Percentiles rank a stretch among this genome's conserved stretches.
These are phyloP conservation scores for Litchi chinensis DNA, from an alignment of 345 rosid genomes.

Conservation along the genomic window DNA sequence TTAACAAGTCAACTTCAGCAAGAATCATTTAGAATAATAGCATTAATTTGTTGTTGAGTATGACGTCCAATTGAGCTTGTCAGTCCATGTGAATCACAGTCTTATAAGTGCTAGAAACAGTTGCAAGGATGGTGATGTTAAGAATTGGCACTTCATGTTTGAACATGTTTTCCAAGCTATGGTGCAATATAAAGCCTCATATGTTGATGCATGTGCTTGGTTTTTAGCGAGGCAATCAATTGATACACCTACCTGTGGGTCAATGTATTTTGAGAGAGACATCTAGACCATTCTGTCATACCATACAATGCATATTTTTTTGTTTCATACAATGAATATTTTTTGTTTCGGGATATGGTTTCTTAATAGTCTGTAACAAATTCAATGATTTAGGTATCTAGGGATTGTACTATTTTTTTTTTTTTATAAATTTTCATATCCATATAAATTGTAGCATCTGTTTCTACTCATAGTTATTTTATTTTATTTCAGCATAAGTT, in stretches of 20 bases:
- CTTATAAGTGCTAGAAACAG: constrained; percentile 1
- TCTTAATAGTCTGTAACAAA: neutral
- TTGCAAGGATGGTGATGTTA: neutral
- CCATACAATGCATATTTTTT: neutral
- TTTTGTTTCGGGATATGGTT: neutral
- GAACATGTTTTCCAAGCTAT: neutral
- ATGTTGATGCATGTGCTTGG: neutral
- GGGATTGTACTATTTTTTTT: neutral
- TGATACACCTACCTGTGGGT: neutral
- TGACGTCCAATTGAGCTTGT: neutral
- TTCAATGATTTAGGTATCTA: neutral
- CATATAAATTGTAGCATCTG: neutral
- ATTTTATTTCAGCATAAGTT: neutral
- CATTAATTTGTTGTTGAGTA: neutral
- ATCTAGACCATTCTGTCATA: neutral
- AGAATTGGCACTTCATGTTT: neutral
- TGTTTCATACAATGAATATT: too few species aligned
- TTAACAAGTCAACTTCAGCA: neutral
- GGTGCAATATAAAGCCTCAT: neutral
- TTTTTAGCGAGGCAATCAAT: neutral
- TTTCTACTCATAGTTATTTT: neutral
- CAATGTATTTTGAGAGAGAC: neutral
- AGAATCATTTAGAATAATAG: constrained; percentile 5
- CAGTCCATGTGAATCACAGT: neutral
- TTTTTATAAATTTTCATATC: neutral